Evolutionary conservation across 495 filamentous ascomycete genomes (phyloP).

Genomic region (Hyphodiscus hymeniophilus): DNA sequence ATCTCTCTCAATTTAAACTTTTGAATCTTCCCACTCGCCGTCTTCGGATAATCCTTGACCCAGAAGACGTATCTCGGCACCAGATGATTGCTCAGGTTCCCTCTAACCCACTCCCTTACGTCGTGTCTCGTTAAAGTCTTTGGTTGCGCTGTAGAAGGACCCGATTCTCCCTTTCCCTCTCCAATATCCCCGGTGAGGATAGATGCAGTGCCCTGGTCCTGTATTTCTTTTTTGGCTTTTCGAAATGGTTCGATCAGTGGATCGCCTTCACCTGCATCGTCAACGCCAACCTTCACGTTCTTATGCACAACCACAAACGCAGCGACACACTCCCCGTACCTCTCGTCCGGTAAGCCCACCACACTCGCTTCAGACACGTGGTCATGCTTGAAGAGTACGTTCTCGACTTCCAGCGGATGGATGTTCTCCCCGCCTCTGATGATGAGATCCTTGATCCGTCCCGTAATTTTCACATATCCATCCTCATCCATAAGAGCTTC

Average conservation of each 20-base stretch:
- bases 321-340: constrained; percentile 79
- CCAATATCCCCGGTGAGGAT: neutral
- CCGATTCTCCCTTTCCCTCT: neutral
- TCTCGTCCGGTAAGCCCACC: constrained; percentile 74
- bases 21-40: constrained; percentile 93
- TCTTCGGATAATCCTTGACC: constrained; percentile 77
- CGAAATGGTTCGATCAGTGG: neutral
- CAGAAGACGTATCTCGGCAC: constrained; percentile 91
- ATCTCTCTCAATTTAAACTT: constrained; percentile 79
- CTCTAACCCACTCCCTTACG: constrained; percentile 64
- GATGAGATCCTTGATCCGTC: constrained; percentile 82
- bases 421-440: constrained; percentile 96
- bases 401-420: constrained; percentile 89
- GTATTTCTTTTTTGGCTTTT: neutral
- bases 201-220: neutral
- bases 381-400: constrained; percentile 69
- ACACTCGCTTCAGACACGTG: constrained; percentile 66
- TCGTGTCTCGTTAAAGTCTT: constrained; percentile 41
- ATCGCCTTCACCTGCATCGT: constrained; percentile 15
- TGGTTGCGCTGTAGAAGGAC: neutral
- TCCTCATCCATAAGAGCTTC: constrained; percentile 79
- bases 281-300: constrained; percentile 23
- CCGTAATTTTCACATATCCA: constrained; percentile 56
- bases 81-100: constrained; percentile 64
- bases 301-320: constrained; percentile 63